Evolutionary conservation across 495 filamentous ascomycete genomes (phyloP), one percentile per base, ranked within the genome.

Genomic region (Oidiodendron maius): DNA sequence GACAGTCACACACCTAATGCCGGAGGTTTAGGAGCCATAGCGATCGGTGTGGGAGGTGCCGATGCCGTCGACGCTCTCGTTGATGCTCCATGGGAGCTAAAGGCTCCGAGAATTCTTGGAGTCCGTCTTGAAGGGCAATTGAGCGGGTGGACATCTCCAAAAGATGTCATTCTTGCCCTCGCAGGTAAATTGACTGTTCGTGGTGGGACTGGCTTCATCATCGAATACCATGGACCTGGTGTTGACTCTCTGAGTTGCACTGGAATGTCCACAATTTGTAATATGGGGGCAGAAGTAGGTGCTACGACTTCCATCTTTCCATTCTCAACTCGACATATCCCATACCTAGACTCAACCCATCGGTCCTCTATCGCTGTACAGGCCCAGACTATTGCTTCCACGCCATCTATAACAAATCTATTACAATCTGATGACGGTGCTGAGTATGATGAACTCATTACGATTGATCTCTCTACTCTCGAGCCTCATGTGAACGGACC

Each of bases 401-500:
- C 63, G 48, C 61, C 65, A 9, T 72, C 61, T n/a, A 35, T 69
- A 13, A 63, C 73, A 23, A 81, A 77, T 54, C 71, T 87, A 16
- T 71, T 95, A 40, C 67, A 68, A 34, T 87, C 93, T 30, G 93
- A 98, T 61, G 61, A 72, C n/a, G 77, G 74, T 36, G 91, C 88
- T 18, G 68, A 87, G 51, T 98, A 96, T 57, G 93, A 98, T 65
- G 76, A 95, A 62, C 61, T 94, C 34, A 84, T 96, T 60, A 89
- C 82, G n/a, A 95, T 98, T 61, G 76, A 97, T 69, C 75, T 98
- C 32, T 91, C 87, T 9, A 76, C 77, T 48, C 78, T 98, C 13
- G 93, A 98, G 67, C 93, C 93, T 3, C 93, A 96, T 66, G 87
- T 98, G 71, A 98, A 98, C 67, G 93, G 93, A 4, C 93, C 93